A percentile compares a stretch with the other conserved stretches of the same genome.
These are phyloP conservation scores for Zasmidium citrigriseum DNA, from an alignment of 2,329 filamentous ascomycete genomes.

Conservation along the genomic window DNA sequence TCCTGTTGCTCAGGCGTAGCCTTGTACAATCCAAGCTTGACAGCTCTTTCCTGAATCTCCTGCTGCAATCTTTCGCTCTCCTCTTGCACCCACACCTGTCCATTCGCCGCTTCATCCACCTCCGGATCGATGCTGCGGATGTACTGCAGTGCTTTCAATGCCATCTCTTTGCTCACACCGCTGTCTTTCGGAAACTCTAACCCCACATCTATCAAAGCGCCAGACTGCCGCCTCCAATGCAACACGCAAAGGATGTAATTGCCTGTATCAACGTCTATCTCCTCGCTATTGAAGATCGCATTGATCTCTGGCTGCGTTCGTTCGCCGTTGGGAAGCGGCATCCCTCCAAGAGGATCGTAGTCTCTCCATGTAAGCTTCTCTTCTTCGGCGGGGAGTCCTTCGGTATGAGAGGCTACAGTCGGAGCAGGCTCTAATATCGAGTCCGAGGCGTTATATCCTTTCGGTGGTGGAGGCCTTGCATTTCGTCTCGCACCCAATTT, in stretches of 20 bases:
- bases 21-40: conserved; percentile 39
- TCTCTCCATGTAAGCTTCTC: conserved; percentile 37
- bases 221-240: conserved; percentile 39
- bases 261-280: conserved; percentile 33
- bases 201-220: conserved; percentile 39
- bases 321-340: conserved; percentile 37
- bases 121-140: conserved; percentile 32
- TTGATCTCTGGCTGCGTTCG: conserved; percentile 30
- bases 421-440: conserved; percentile 28
- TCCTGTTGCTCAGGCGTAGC: conserved; percentile 13
- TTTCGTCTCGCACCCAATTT: not conserved
- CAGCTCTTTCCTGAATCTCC: conserved; percentile 32
- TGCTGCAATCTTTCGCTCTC: conserved; percentile 33
- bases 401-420: conserved; percentile 28
- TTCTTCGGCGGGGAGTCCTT: conserved; percentile 22
- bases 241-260: conserved; percentile 40
- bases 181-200: conserved; percentile 32
- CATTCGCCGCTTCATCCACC: conserved; percentile 38
- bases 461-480: not conserved
- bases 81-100: conserved; percentile 36
- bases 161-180: conserved; percentile 28
- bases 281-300: conserved; percentile 33
- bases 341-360: conserved; percentile 39
- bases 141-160: conserved; percentile 35
- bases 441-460: not conserved